Evolutionary conservation across 179 eudicot species (phyloP), one percentile per base, ranked within the genome.

Genomic region (Camellia oleifera): DNA sequence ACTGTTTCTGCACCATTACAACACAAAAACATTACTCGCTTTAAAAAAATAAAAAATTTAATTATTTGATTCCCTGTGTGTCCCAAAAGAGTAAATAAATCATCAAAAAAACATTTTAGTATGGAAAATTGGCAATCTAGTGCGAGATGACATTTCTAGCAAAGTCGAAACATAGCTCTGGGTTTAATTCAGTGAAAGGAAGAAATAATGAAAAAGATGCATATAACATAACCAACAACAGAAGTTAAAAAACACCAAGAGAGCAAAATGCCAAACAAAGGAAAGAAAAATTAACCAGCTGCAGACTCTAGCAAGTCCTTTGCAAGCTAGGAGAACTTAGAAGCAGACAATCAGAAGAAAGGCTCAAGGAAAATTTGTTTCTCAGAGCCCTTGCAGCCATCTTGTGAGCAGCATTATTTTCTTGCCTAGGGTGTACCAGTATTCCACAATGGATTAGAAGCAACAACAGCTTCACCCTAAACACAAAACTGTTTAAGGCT

Each of bases 321-420:
- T 23, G 17, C 46, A 8, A 11, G 64, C 20, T 14, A 56, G 64
- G 65, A 12, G 12, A 56, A 73, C 76, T 56, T 32, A 13, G 15
- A 72, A 0, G 77, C 77, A 73, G 77, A 73, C 48, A 56, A 40
- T 6, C 77, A 74, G 77, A 20, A 74, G 48, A 74, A 32, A 17
- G 64, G 69, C 40, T 64, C 26, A 4, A 7, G 11, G 14, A 20
- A 2, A 64, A 26, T 64, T 63, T 13, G 8, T 64, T 63, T 18
- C 18, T 23, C 11, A 8, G 12, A 26, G 69, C 4, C 20, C 42
- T 23, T 26, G 69, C 44, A 62, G 66, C 66, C 66, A 62, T 62
- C 66, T 62, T 26, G 6, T n/a, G 2, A 62, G 66, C 66, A 62
- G 66, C 26, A 62, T 18, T 3, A 7, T 12, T n/a, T n/a, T 23